Evolutionary conservation across 129 eudicot species (phyloP), one percentile per base, ranked within the genome.

Genomic region (Ambrosia artemisiifolia): DNA sequence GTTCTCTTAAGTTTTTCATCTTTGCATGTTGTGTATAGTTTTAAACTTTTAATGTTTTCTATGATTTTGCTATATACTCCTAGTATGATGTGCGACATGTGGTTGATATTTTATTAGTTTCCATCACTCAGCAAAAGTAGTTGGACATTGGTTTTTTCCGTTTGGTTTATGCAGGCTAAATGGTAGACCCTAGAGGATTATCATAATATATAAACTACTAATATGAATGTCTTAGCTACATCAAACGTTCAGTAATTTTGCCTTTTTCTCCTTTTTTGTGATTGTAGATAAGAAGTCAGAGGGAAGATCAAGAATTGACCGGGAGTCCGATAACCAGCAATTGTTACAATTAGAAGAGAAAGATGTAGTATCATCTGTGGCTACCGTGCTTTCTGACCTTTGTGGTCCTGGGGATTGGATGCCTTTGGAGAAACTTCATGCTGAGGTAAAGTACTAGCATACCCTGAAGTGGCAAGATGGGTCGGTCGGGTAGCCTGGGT

Each of bases 401-500:
- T 93, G 98, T 65, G 92, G 96, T 67, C 98, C 98, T 49, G 96
- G 98, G 56, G 96, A 93, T 55, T 93, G 96, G 96, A 93, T 93
- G 98, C 85, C 98, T 2, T 82, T 93, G 96, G 98, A 93, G 86
- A 93, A 85, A 79, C 98, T 93, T 83, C 96, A 93, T 61, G 13
- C 96, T 2, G 89, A 87, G 98, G 98, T 90, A 73, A 67, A 49
- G 47, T 57, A 63, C 47, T 32, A 32, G 32, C 56, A 38, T 38
- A 17, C 30, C 8, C 8, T 5, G 10, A 11, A 33, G 18, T 60
- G 43, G 44, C 18, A 13, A 60, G 18, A 60, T 60, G 11, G 1
- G 5, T 43, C 7, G 19, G 65, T 60, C 12, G 6, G 65, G 65
- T 60, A 13, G 18, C 65, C 43, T 32, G 65, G 43, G 11, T 60